Conservation (phyloP, 768 basidiomycete genomes). For the Peribolospora baueri region DNA sequence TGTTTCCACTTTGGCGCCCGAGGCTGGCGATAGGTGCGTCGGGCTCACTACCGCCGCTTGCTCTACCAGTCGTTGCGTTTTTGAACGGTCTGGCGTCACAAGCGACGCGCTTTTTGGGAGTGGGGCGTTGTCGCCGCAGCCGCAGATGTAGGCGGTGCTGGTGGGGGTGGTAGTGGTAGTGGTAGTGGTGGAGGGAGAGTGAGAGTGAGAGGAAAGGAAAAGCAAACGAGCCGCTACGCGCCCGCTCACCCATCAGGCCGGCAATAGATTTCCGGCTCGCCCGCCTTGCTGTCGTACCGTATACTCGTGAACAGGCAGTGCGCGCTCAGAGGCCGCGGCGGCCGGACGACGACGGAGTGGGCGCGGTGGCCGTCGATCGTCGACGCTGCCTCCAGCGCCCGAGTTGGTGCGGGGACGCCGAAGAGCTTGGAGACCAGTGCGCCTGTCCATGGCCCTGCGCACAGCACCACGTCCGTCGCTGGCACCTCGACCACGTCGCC, state of each 20-base stretch:
- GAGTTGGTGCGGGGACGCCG: background rate
- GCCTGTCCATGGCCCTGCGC: constrained; percentile 73
- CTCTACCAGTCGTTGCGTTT: constrained; percentile 26
- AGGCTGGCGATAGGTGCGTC: constrained; percentile 7
- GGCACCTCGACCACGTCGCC: constrained; percentile 20
- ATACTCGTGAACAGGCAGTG: constrained; percentile 72
- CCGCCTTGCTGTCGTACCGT: constrained; percentile 16
- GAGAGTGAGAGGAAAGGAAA: no score
- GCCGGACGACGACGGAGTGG: constrained; percentile 19
- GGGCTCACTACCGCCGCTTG: constrained; percentile 19
- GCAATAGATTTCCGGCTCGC: constrained; percentile 25
- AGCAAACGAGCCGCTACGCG: no score
- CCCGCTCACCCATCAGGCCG: constrained; percentile 15
- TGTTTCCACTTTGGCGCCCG: constrained; percentile 27
- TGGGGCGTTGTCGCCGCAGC: constrained; percentile 44
- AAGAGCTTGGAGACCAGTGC: constrained; percentile 23
- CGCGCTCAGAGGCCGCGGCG: constrained; percentile 30
- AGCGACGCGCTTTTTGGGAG: constrained; percentile 48
- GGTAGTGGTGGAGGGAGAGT: no score
- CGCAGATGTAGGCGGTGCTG: constrained; percentile 41
- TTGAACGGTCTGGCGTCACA: constrained; percentile 35
- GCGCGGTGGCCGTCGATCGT: constrained; percentile 17
- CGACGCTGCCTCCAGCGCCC: constrained; percentile 11
- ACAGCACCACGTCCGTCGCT: constrained; percentile 46
- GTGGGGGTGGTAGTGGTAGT: no score